phyloP scores from a whole-genome alignment of 2,329 filamentous ascomycete species.

The Ophiostoma tasmaniense region DNA sequence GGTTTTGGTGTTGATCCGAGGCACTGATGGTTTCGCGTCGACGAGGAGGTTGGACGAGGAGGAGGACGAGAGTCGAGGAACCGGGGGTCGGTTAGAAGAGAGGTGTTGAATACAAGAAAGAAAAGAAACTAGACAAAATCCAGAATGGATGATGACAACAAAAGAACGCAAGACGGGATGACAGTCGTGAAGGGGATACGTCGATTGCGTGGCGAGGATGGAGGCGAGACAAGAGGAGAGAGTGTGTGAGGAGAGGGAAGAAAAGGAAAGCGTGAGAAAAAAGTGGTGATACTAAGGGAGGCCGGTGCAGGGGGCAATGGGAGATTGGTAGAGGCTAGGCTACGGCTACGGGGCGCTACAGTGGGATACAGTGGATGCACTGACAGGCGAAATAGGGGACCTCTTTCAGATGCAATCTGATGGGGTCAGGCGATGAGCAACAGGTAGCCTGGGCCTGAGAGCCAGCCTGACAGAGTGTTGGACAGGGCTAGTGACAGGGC shows the following conservation, averaged over 20 bases:
- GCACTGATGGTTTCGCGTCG: slow-evolving; percentile 1
- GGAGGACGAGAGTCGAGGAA: neutral
- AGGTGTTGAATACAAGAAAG: neutral
- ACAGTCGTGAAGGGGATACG: neutral
- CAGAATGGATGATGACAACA: neutral
- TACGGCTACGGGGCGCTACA: neutral
- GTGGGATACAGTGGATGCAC: neutral
- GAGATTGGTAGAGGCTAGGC: neutral
- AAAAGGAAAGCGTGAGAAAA: slow-evolving; percentile 5
- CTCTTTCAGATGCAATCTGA: neutral
- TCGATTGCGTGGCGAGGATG: neutral
- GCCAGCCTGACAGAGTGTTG: neutral
- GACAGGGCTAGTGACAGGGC: neutral
- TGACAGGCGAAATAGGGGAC: neutral
- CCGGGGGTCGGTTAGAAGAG: neutral
- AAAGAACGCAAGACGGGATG: neutral
- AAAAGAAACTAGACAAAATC: neutral
- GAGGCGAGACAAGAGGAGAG: neutral
- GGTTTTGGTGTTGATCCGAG: neutral
- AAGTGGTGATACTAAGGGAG: slow-evolving; percentile 8
- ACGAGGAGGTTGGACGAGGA: neutral
- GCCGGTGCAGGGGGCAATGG: neutral
- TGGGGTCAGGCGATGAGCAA: neutral
- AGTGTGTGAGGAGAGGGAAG: neutral
- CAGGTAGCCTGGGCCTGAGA: neutral